Percentiles rank a stretch among this genome's conserved stretches.
Evolutionary conservation across 2,329 filamentous ascomycete species (phyloP).

Genomic region (Stagonosporopsis cucurbitacearum): DNA sequence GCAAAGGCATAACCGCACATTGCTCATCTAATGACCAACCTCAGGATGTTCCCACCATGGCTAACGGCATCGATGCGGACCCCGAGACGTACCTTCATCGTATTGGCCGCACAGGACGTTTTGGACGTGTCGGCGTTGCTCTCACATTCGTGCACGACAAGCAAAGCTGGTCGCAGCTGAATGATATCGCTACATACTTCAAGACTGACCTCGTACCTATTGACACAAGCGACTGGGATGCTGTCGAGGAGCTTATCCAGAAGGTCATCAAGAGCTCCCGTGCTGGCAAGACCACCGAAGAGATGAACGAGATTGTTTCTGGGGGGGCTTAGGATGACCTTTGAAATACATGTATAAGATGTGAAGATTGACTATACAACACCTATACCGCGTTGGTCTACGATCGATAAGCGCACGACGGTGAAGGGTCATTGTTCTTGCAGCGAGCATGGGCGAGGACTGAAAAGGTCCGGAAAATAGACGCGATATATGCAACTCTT

Average conservation of each 20-base stretch:
- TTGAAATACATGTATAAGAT: neutral
- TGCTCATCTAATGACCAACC: slow-evolving; percentile 40
- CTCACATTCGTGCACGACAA: slow-evolving; percentile 93
- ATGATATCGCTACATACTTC: slow-evolving; percentile 80
- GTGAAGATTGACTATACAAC: neutral
- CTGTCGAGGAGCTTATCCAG: slow-evolving; percentile 83
- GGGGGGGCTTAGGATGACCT: slow-evolving; percentile 3
- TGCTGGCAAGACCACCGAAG: slow-evolving; percentile 50
- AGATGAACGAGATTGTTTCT: slow-evolving; percentile 38
- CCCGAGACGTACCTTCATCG: slow-evolving; percentile 96
- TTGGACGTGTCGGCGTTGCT: slow-evolving; percentile 93
- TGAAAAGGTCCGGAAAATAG: slow-evolving; percentile 7
- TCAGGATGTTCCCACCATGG: slow-evolving; percentile 60
- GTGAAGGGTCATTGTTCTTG: slow-evolving; percentile 4
- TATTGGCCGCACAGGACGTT: slow-evolving; percentile 95
- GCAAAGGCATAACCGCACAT: too few relatives aligned
- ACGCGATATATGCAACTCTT: slow-evolving; percentile 21
- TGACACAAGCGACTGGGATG: slow-evolving; percentile 87
- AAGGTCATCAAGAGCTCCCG: slow-evolving; percentile 57
- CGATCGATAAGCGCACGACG: neutral
- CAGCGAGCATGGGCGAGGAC: slow-evolving; percentile 15
- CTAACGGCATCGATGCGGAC: slow-evolving; percentile 73
- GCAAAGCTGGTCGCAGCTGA: slow-evolving; percentile 79
- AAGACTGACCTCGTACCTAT: slow-evolving; percentile 81
- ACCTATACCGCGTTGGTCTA: neutral